Conservation (phyloP, 1,284 basidiomycete genomes). For the Austroboletus novae-zelandiae region DNA sequence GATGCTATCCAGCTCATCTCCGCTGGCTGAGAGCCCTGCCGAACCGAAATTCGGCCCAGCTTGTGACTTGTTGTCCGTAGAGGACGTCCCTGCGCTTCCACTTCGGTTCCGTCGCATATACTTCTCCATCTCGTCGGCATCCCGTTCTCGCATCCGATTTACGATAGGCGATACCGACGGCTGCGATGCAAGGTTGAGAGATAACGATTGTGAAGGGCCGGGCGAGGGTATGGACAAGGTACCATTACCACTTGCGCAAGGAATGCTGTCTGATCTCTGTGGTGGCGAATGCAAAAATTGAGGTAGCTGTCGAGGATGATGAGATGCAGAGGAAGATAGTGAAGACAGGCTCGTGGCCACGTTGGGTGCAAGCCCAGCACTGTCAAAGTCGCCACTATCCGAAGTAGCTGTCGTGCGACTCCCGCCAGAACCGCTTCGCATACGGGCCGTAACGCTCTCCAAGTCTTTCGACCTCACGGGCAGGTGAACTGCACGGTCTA, state of each 20-base stretch:
- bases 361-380: slow-evolving; percentile 38
- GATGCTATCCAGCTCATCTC: slow-evolving; percentile 53
- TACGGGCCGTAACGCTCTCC: slow-evolving; percentile 41
- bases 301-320: slow-evolving; percentile 54
- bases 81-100: slow-evolving; percentile 67
- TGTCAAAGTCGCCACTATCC: slow-evolving; percentile 66
- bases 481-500: slow-evolving; percentile 39
- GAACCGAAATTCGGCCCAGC: slow-evolving; percentile 48
- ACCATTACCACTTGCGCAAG: slow-evolving; percentile 43
- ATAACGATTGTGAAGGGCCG: slow-evolving; percentile 39
- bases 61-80: slow-evolving; percentile 65
- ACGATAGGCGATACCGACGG: slow-evolving; percentile 67
- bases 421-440: slow-evolving; percentile 78
- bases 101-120: slow-evolving; percentile 76
- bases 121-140: slow-evolving; percentile 82
- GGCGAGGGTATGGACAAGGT: slow-evolving; percentile 46
- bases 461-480: slow-evolving; percentile 40
- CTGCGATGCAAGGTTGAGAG: slow-evolving; percentile 32
- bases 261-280: slow-evolving; percentile 34
- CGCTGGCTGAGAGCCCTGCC: slow-evolving; percentile 47
- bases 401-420: slow-evolving; percentile 73
- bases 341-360: slow-evolving; percentile 47
- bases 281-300: slow-evolving; percentile 43
- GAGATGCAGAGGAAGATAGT: slow-evolving; percentile 41
- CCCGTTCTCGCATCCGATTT: slow-evolving; percentile 72